A percentile compares a stretch with the other conserved stretches of the same genome.
These are phyloP conservation scores for Neurospora sp. DNA, from an alignment of 495 filamentous ascomycete species.

Conservation along the genomic window DNA sequence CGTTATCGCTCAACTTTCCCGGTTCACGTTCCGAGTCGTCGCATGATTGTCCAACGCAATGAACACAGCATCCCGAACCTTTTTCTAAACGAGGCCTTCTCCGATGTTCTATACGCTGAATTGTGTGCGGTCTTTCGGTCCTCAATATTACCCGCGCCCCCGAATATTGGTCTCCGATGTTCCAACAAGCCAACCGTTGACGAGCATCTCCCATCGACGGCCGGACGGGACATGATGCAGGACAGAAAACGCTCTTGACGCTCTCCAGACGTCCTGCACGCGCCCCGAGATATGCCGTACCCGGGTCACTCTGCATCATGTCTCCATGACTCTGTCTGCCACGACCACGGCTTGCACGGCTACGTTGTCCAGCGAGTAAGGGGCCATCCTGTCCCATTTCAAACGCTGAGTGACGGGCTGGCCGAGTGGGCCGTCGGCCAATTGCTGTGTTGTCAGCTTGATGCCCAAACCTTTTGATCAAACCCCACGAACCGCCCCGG, in stretches of 20 bases:
- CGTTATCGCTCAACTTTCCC: not conserved
- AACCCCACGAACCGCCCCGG: not conserved
- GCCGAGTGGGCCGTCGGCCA: not conserved
- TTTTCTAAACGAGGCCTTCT: not conserved
- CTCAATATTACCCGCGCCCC: not conserved
- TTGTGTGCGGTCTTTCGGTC: not conserved
- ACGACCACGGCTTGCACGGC: not conserved
- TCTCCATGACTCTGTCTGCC: not conserved
- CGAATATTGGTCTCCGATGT: not conserved
- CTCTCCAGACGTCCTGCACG: not conserved
- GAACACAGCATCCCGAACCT: not conserved
- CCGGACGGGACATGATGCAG: not conserved
- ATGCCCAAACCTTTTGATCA: not conserved
- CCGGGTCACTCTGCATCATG: not conserved
- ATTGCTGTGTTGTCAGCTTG: not conserved
- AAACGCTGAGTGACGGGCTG: not conserved
- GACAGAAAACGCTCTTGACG: not conserved
- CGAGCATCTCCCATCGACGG: not conserved
- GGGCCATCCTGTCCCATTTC: not conserved
- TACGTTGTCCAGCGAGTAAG: not conserved
- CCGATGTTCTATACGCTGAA: not conserved
- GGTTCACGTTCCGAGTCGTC: not conserved
- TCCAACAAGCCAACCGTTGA: not conserved
- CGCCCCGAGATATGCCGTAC: not conserved
- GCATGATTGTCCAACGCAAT: not conserved